phyloP scores from a whole-genome alignment of 345 rosid species.

The Luvunga scandens region DNA sequence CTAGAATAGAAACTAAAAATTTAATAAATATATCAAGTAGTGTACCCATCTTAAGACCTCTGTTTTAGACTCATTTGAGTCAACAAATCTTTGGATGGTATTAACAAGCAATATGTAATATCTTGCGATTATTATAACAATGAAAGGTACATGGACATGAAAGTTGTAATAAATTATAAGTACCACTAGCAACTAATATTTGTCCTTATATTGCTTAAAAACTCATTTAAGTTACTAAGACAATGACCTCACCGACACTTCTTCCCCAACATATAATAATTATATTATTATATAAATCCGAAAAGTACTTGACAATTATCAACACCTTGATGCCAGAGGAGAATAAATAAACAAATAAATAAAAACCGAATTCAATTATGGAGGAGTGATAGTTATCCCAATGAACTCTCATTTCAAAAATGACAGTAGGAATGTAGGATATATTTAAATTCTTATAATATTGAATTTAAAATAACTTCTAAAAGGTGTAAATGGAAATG shows the following conservation, averaged over 20 bases:
- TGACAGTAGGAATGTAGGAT: slow-evolving; percentile 7
- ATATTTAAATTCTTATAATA: not conserved
- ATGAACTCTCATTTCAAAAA: not conserved
- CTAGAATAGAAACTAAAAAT: not conserved
- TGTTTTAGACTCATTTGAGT: not conserved
- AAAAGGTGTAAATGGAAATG: too few relatives aligned
- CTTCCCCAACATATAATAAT: not conserved
- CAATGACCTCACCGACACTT: slow-evolving; percentile 30
- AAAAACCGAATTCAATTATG: too few relatives aligned
- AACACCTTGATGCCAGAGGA: not conserved
- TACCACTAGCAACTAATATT: slow-evolving; percentile 22
- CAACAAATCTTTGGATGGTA: not conserved
- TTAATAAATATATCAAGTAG: not conserved
- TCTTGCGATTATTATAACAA: slow-evolving; percentile 11
- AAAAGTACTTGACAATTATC: slow-evolving; percentile 15
- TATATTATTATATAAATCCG: not conserved
- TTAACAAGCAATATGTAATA: not conserved
- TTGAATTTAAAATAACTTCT: not conserved
- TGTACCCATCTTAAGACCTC: not conserved
- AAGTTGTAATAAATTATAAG: slow-evolving; percentile 13
- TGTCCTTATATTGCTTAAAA: slow-evolving; percentile 23
- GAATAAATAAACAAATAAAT: not conserved
- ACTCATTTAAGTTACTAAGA: slow-evolving; percentile 1
- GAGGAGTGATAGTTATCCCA: not conserved
- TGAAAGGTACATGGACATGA: slow-evolving; percentile 5